A percentile compares a stretch with the other conserved stretches of the same genome.
These are phyloP conservation scores for Musa beccarii DNA, from an alignment of 176 grass and related monocot genomes.

Conservation along the genomic window DNA sequence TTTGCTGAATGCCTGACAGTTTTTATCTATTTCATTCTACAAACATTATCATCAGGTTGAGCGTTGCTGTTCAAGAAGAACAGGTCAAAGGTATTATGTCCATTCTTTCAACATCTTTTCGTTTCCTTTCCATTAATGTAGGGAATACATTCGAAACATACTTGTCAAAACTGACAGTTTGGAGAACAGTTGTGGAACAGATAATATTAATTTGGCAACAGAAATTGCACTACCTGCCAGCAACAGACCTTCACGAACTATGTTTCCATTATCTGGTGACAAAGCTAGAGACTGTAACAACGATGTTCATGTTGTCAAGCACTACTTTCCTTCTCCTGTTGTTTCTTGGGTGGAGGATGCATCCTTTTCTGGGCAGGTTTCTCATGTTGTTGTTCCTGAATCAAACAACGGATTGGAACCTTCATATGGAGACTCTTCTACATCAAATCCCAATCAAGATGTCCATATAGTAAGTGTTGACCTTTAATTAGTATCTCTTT, in stretches of 20 bases:
- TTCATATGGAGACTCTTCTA: slow-evolving; percentile 39
- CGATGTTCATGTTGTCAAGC: slow-evolving; percentile 42
- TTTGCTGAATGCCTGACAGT: background rate
- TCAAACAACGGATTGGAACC: slow-evolving; percentile 31
- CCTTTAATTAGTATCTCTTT: background rate
- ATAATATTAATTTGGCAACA: background rate
- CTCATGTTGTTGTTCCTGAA: slow-evolving; percentile 37
- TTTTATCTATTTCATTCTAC: slow-evolving; percentile 1
- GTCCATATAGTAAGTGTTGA: slow-evolving; percentile 68
- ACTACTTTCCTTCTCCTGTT: slow-evolving; percentile 55
- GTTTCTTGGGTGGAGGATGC: slow-evolving; percentile 85
- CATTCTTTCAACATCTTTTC: background rate
- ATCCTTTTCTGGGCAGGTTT: slow-evolving; percentile 36
- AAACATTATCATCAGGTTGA: slow-evolving; percentile 5
- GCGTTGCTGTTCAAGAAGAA: slow-evolving; percentile 5
- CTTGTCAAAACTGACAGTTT: background rate
- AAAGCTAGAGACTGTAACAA: background rate
- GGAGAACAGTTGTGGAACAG: background rate
- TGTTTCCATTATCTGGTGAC: background rate
- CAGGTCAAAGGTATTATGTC: slow-evolving; percentile 9
- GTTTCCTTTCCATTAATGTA: background rate
- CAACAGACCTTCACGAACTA: background rate
- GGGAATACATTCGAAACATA: background rate
- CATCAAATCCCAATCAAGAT: slow-evolving; percentile 47
- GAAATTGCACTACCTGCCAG: background rate